Conservation (phyloP, 2,329 filamentous ascomycete species). For the Ophiostoma triangulosporum region DNA sequence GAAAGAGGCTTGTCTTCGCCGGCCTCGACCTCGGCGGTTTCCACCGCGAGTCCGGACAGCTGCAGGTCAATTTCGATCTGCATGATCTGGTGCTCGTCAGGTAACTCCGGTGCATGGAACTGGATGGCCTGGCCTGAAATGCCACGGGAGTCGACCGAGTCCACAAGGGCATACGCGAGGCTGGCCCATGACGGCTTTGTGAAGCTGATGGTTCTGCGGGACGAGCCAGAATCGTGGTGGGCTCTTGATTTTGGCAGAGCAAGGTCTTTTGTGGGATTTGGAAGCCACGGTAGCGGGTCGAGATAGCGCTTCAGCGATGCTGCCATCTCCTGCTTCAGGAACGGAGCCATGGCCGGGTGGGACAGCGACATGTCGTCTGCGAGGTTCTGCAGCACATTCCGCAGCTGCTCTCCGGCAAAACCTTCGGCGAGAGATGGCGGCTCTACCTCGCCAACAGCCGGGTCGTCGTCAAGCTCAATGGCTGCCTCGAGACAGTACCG, state of each 20-base stretch:
- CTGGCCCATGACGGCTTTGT: slow-evolving; percentile 28
- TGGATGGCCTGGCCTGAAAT: slow-evolving; percentile 22
- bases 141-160: slow-evolving; percentile 22
- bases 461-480: slow-evolving; percentile 54
- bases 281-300: slow-evolving; percentile 50
- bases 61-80: slow-evolving; percentile 27
- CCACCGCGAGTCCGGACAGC: slow-evolving; percentile 5
- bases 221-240: slow-evolving; percentile 7
- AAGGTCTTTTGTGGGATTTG: slow-evolving; percentile 31
- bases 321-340: slow-evolving; percentile 37
- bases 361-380: slow-evolving; percentile 42
- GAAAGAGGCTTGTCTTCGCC: neutral
- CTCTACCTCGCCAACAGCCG: slow-evolving; percentile 46
- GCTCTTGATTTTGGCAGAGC: neutral
- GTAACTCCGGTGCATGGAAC: slow-evolving; percentile 25
- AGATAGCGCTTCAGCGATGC: slow-evolving; percentile 37
- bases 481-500: slow-evolving; percentile 53
- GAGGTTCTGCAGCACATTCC: slow-evolving; percentile 38
- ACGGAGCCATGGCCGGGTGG: slow-evolving; percentile 48
- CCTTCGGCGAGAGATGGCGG: slow-evolving; percentile 50
- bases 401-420: slow-evolving; percentile 49
- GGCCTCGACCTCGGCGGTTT: neutral
- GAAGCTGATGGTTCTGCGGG: slow-evolving; percentile 20
- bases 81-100: slow-evolving; percentile 25
- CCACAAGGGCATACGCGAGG: slow-evolving; percentile 28